These are phyloP conservation scores for Arthrinium phaeospermum DNA, from an alignment of 2,329 filamentous ascomycete genomes.

Conservation along the genomic window DNA sequence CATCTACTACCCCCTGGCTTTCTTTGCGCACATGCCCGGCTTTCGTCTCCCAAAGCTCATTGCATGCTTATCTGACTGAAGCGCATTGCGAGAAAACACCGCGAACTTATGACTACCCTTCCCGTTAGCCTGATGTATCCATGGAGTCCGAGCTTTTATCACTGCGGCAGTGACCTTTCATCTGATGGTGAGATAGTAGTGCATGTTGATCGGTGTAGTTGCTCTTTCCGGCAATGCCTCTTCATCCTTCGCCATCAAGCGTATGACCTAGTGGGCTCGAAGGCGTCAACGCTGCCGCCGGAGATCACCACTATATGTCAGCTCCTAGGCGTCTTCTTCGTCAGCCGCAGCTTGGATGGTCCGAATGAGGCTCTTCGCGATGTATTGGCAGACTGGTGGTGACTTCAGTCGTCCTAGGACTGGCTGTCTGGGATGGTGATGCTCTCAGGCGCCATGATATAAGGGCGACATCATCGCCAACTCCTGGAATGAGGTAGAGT, in stretches of 20 bases:
- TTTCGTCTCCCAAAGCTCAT: not conserved
- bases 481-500: not conserved
- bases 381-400: not conserved
- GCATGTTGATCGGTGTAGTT: not conserved
- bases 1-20: not conserved
- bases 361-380: not conserved
- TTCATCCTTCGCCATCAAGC: not conserved
- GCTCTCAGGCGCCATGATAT: not conserved
- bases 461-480: not conserved
- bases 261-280: not conserved
- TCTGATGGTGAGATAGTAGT: slow-evolving; percentile 1
- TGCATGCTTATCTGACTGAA: slow-evolving; percentile 5
- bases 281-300: not conserved
- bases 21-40: not conserved
- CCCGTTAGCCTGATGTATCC: not conserved
- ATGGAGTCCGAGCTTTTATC: not conserved
- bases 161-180: not conserved
- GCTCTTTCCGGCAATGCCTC: slow-evolving; percentile 8
- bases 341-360: not conserved
- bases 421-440: not conserved
- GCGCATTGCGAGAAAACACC: not conserved
- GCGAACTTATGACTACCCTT: not conserved
- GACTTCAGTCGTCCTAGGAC: not conserved
- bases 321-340: slow-evolving; percentile 6
- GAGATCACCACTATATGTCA: not conserved